These are phyloP conservation scores for Panus rudis DNA, from an alignment of 768 basidiomycete species.

Conservation along the genomic window DNA sequence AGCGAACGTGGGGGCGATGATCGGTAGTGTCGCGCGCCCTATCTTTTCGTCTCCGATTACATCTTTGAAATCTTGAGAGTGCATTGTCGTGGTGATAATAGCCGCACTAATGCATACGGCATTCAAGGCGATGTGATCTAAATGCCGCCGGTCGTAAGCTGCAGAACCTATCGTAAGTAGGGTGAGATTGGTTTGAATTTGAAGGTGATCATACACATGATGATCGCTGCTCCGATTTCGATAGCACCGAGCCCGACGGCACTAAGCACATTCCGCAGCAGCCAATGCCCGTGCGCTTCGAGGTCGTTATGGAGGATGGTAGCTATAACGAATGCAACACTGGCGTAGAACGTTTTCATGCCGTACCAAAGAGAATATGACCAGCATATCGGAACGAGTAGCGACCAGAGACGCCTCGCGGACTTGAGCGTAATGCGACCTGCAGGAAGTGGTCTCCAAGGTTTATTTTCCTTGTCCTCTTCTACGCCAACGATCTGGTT, in stretches of 20 bases:
- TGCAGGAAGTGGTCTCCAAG: constrained; percentile 20
- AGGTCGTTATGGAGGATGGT: constrained; percentile 19
- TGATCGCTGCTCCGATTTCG: constrained; percentile 30
- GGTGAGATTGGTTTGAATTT: not conserved
- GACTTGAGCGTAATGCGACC: constrained; percentile 12
- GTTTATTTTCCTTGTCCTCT: constrained; percentile 21
- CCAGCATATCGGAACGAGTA: constrained; percentile 15
- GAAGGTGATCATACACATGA: constrained; percentile 19
- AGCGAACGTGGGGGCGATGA: constrained; percentile 6
- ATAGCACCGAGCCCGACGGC: constrained; percentile 32
- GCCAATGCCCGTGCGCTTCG: constrained; percentile 23
- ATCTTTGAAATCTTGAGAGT: constrained; percentile 21
- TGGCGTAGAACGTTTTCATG: constrained; percentile 6
- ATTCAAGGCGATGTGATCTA: constrained; percentile 13
- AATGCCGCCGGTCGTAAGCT: constrained; percentile 19
- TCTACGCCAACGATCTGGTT: constrained; percentile 19
- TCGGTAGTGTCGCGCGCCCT: constrained; percentile 5
- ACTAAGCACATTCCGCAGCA: constrained; percentile 28
- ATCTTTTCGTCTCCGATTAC: constrained; percentile 5
- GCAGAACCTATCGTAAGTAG: too few species aligned
- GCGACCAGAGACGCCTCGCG: constrained; percentile 15
- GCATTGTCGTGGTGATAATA: constrained; percentile 30
- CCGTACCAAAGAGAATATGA: constrained; percentile 8
- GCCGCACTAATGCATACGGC: constrained; percentile 21
- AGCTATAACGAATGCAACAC: constrained; percentile 11